These are phyloP conservation scores for Carnegiea gigantea DNA, from an alignment of 179 eudicot species.

Conservation along the genomic window DNA sequence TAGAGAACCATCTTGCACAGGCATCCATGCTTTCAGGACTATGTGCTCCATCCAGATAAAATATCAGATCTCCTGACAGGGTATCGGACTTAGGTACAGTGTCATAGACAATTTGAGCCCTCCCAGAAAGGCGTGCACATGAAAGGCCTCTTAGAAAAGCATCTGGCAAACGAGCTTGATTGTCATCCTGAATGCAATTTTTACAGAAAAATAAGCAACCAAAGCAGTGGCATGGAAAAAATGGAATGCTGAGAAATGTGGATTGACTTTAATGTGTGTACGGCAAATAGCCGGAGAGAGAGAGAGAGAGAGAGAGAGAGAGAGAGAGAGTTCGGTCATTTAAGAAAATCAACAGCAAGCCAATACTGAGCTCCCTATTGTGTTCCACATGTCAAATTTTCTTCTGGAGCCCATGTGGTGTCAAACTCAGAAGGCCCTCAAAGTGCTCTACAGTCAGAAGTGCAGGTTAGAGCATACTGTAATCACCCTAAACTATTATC, in stretches of 20 bases:
- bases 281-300: not conserved
- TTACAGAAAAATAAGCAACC: not conserved
- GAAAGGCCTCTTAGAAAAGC: constrained; percentile 79
- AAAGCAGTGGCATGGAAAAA: not conserved
- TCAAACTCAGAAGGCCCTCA: not conserved
- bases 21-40: constrained; percentile 92
- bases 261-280: not conserved
- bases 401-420: no score
- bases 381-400: not conserved
- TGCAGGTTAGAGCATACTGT: not conserved
- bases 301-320: not conserved
- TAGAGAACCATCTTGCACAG: constrained; percentile 79
- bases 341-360: not conserved
- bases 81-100: constrained; percentile 23
- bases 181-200: constrained; percentile 38
- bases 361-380: not conserved
- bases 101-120: constrained; percentile 75
- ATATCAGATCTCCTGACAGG: constrained; percentile 56
- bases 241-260: not conserved
- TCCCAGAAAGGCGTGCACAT: constrained; percentile 73
- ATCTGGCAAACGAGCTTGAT: constrained; percentile 50
- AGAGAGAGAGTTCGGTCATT: not conserved
- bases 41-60: constrained; percentile 90
- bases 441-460: not conserved
- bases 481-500: not conserved